Base-by-base conservation (phyloP, 106 monocot genomes). In the Hemerocallis citrina region DNA sequence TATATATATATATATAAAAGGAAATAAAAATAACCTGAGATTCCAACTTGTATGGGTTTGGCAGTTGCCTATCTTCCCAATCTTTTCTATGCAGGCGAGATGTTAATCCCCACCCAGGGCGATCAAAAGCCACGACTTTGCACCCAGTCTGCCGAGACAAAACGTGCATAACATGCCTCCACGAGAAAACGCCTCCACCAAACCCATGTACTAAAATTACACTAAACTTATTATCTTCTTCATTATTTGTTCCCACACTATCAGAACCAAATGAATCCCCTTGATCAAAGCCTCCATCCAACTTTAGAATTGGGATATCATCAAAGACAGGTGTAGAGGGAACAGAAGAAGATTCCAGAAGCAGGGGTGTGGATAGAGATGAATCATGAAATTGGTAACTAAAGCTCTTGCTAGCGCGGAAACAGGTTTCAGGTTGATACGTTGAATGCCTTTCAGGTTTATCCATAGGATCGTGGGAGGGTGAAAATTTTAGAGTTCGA, bases 181-280 rank as follows among this genome's bases (percentile, higher is more conserved):
- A 89, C 17, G 89, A 80, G 68, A 84, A 89, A 0, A 81, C 89
- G n/a, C 89, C 89, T 43, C 89, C 89, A 50, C 89, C 89, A 75
- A 89, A 89, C 12, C 89, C 89, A 77, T 89, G 89, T 32, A 89
- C 77, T 68, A 89, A 81, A 15, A 89, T 77, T 55, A 89, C 59
- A 57, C 74, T 84, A 67, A 64, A 64, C 31, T 57, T 80, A n/a
- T 64, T 58, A 36, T 44, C 64, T 23, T 63, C 74, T 40, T 74
- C 71, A 12, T 52, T 17, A 19, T 46, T 55, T 1, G 67, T 23
- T 38, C 48, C 51, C 16, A 63, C n/a, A 15, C n/a, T 27, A 19
- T 55, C 62, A 60, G 64, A n/a, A 21, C 55, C 56, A 51, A 51
- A 63, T 37, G 3, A 39, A 58, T 73, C 57, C 6, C 8, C 10